These are phyloP conservation scores for Cylindrotheca fusiformis DNA, from an alignment of 108 stramenopile species.

Conservation along the genomic window DNA sequence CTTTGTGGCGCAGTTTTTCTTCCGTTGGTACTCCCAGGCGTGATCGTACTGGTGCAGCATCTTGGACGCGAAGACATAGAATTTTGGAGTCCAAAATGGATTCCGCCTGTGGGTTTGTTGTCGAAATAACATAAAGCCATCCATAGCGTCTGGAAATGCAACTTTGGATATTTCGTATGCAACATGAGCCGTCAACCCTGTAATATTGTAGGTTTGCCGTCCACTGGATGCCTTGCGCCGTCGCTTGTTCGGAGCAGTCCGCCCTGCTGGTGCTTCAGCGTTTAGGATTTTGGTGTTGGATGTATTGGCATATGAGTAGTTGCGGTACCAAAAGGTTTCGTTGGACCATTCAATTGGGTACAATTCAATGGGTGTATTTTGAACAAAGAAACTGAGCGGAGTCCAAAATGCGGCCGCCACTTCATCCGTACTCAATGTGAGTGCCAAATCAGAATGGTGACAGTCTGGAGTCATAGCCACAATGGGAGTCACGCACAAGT, in stretches of 20 bases:
- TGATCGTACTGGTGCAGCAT: conserved; percentile 46
- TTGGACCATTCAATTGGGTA: conserved; percentile 36
- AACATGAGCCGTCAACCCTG: conserved; percentile 71
- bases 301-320: conserved; percentile 30
- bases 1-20: conserved; percentile 31
- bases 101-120: neutral
- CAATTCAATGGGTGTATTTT: conserved; percentile 2
- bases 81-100: conserved; percentile 17
- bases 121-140: neutral
- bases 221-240: neutral
- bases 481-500: conserved; percentile 66
- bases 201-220: conserved; percentile 38
- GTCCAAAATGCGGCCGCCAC: conserved; percentile 69
- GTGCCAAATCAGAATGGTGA: conserved; percentile 1
- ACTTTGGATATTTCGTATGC: conserved; percentile 44
- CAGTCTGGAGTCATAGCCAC: conserved; percentile 24
- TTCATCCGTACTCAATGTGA: neutral
- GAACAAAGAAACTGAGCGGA: conserved; percentile 43
- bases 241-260: neutral
- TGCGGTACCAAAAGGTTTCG: conserved; percentile 49
- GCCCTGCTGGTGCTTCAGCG: neutral
- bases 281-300: neutral
- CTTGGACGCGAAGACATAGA: conserved; percentile 4
- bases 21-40: conserved; percentile 17
- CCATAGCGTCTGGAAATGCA: neutral